Evolutionary conservation across 2,329 filamentous ascomycete genomes (phyloP).

Genomic region (Neoarthrinium moseri): DNA sequence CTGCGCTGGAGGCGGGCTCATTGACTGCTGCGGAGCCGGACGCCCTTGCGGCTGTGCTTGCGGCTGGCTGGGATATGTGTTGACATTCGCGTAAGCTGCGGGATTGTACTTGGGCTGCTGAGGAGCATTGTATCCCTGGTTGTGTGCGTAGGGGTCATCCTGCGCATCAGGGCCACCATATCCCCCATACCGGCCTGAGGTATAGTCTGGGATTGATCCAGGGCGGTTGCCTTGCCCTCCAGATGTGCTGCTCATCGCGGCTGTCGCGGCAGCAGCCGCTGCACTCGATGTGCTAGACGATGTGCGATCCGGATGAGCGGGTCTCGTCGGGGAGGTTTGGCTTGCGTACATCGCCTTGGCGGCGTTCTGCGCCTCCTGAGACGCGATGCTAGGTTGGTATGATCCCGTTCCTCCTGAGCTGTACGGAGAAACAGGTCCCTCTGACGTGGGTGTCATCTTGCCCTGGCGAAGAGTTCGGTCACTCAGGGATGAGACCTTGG

Average conservation of each 20-base stretch:
- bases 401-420: conserved; percentile 20
- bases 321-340: conserved; percentile 52
- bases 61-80: conserved; percentile 41
- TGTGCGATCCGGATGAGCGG: conserved; percentile 49
- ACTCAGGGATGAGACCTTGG: conserved; percentile 57
- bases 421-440: conserved; percentile 27
- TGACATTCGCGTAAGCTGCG: conserved; percentile 68
- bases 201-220: conserved; percentile 27
- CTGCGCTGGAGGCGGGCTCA: conserved; percentile 22
- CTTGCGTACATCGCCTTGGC: conserved; percentile 62
- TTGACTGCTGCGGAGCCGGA: conserved; percentile 33
- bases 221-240: conserved; percentile 29
- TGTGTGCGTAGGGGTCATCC: conserved; percentile 27
- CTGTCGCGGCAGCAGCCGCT: conserved; percentile 55
- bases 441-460: conserved; percentile 42
- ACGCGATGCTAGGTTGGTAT: conserved; percentile 33
- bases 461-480: conserved; percentile 63
- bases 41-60: conserved; percentile 40
- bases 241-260: conserved; percentile 54
- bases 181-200: conserved; percentile 31
- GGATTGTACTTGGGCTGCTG: conserved; percentile 72
- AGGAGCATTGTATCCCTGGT: conserved; percentile 24
- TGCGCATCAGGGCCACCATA: conserved; percentile 25
- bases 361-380: conserved; percentile 58
- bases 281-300: conserved; percentile 49